Base-by-base conservation (phyloP, 2,329 filamentous ascomycete genomes). In the Zopfia rhizophila region DNA sequence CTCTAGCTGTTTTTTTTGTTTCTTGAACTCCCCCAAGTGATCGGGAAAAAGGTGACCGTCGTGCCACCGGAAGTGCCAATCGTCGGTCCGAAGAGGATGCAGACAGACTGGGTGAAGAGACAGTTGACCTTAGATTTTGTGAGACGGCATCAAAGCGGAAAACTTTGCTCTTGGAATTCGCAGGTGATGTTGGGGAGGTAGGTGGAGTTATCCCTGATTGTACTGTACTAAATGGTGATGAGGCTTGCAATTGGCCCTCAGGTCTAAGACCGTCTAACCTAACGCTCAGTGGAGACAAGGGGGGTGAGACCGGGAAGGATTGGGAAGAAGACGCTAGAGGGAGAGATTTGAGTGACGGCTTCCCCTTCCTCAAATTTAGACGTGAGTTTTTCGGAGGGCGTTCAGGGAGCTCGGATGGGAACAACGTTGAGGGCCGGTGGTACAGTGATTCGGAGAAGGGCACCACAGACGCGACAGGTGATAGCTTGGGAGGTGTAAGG, bases 391-490 rank as follows among this genome's bases (percentile, higher is more conserved):
- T 44, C 8, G 30, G 38, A 12, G 50, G 44, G 21, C 30, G 39
- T 12, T 38, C 38, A 17, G 40, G 53, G 17, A 51, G 43, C 23
- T 53, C 25, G 16, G 39, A 12, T 13, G 44, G 32, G 30, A 40
- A 51, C n/a, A n/a, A n/a, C n/a, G n/a, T n/a, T n/a, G n/a, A n/a
- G n/a, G n/a, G n/a, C n/a, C n/a, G n/a, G n/a, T n/a, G n/a, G n/a
- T n/a, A n/a, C n/a, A n/a, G n/a, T n/a, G n/a, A n/a, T n/a, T n/a
- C n/a, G n/a, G n/a, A n/a, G n/a, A n/a, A n/a, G n/a, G n/a, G n/a
- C n/a, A n/a, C n/a, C n/a, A n/a, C n/a, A n/a, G n/a, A n/a, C n/a
- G n/a, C n/a, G n/a, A n/a, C n/a, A n/a, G n/a, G n/a, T n/a, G n/a
- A n/a, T n/a, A n/a, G n/a, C n/a, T n/a, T n/a, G n/a, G n/a, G n/a